Evolutionary conservation across 2,329 filamentous ascomycete species (phyloP).

Genomic region (Epichloe sibirici): DNA sequence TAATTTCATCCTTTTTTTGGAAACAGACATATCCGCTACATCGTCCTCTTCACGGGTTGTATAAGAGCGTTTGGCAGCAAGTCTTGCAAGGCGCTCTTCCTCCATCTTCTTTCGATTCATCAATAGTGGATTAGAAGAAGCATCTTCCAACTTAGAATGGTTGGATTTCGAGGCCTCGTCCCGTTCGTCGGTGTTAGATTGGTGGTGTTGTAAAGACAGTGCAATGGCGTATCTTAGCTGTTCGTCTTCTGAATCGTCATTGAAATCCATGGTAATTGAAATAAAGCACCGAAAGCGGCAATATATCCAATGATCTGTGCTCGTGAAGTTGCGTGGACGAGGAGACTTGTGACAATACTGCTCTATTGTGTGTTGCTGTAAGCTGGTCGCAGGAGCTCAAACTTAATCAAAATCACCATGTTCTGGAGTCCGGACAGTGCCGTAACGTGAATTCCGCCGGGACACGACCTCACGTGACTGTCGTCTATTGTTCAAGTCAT

Average conservation of each 20-base stretch:
- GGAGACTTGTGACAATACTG: no score
- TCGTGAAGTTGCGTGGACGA: no score
- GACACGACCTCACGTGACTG: slow-evolving; percentile 1
- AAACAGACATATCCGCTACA: slow-evolving; percentile 16
- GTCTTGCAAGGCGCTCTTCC: slow-evolving; percentile 61
- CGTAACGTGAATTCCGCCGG: no score
- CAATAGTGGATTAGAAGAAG: slow-evolving; percentile 30
- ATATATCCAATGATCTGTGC: background rate
- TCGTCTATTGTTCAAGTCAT: no score
- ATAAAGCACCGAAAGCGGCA: background rate
- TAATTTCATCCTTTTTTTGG: slow-evolving; percentile 12
- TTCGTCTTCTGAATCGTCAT: slow-evolving; percentile 40
- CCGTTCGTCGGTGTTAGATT: slow-evolving; percentile 3
- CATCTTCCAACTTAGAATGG: background rate
- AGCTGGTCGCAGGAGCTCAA: no score
- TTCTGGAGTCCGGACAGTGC: no score
- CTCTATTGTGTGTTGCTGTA: no score
- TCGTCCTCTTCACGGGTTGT: slow-evolving; percentile 16
- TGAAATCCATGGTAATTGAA: slow-evolving; percentile 9
- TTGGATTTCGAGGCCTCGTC: background rate
- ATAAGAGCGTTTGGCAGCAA: slow-evolving; percentile 40
- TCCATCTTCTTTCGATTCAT: slow-evolving; percentile 79
- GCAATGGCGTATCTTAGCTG: slow-evolving; percentile 49
- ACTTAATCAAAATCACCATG: no score
- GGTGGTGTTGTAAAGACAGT: slow-evolving; percentile 35